Percentiles rank a stretch among this genome's conserved stretches.
phyloP scores from a whole-genome alignment of 768 basidiomycete genomes.

The Leccinum fibrillosum region DNA sequence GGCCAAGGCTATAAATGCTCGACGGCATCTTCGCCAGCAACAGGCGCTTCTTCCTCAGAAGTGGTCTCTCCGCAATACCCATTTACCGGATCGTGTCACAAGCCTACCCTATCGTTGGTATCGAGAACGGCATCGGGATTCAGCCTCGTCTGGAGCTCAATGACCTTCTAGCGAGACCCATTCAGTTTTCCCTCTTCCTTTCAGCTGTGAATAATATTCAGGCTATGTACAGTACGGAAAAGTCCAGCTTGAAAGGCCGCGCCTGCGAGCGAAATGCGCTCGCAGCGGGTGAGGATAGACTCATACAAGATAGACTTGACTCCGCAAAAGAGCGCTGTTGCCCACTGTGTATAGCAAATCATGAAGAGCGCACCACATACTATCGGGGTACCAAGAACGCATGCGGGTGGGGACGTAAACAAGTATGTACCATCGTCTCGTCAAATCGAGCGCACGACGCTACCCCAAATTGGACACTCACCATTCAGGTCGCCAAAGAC shows the following conservation, averaged over 20 bases:
- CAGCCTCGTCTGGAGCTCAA: slow-evolving; percentile 16
- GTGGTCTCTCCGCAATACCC: not conserved
- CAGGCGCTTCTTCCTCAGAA: not conserved
- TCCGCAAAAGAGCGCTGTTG: slow-evolving; percentile 32
- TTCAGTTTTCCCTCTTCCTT: slow-evolving; percentile 20
- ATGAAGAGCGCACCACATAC: slow-evolving; percentile 54
- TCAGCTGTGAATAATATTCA: slow-evolving; percentile 8
- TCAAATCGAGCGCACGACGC: not conserved
- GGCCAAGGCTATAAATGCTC: not conserved
- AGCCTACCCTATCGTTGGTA: slow-evolving; percentile 10
- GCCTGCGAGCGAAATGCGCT: too few relatives aligned
- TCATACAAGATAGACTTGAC: too few relatives aligned
- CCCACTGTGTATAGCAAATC: slow-evolving; percentile 50
- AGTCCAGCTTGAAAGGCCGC: not conserved
- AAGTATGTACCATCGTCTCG: not conserved
- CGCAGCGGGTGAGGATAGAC: too few relatives aligned
- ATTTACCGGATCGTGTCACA: slow-evolving; percentile 8
- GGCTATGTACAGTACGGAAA: not conserved
- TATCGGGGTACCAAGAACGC: slow-evolving; percentile 37
- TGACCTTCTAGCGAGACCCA: slow-evolving; percentile 9
- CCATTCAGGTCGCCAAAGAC: slow-evolving; percentile 18
- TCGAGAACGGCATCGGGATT: not conserved
- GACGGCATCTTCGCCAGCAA: not conserved
- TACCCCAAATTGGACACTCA: slow-evolving; percentile 7
- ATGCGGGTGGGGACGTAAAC: not conserved